These are phyloP conservation scores for Russula sp. DNA, from an alignment of 768 basidiomycete species.

Conservation along the genomic window DNA sequence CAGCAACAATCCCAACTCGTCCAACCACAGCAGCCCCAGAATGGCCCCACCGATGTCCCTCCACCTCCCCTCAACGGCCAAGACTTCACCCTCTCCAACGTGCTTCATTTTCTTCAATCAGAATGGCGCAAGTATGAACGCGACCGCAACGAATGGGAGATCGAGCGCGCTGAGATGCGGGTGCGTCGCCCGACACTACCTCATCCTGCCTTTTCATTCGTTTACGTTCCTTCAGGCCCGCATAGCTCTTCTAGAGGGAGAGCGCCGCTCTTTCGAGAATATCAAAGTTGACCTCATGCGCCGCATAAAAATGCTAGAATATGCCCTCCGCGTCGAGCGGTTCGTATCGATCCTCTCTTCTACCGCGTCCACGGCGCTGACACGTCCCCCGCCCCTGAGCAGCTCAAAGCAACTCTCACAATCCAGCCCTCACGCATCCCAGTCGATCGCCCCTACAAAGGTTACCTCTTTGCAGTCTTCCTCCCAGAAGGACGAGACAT, in stretches of 20 bases:
- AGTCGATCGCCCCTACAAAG: conserved; percentile 64
- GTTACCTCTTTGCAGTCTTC: conserved; percentile 55
- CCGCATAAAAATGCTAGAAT: conserved; percentile 99
- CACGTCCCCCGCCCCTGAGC: conserved; percentile 35
- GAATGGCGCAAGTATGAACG: conserved; percentile 98
- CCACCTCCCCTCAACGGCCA: conserved; percentile 83
- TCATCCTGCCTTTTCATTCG: conserved; percentile 33
- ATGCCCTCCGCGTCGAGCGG: conserved; percentile 95
- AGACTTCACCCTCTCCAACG: conserved; percentile 89
- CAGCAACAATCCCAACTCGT: conserved; percentile 57
- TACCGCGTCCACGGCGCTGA: conserved; percentile 34
- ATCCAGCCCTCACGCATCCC: conserved; percentile 42
- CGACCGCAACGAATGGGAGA: conserved; percentile 99
- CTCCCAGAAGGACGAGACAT: conserved; percentile 66
- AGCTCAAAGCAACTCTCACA: conserved; percentile 81
- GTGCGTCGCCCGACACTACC: conserved; percentile 47
- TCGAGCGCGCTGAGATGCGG: conserved; percentile 98
- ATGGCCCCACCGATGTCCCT: conserved; percentile 53
- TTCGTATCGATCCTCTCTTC: conserved; percentile 42
- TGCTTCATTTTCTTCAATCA: conserved; percentile 95
- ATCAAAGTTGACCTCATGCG: conserved; percentile 93
- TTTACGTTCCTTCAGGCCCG: conserved; percentile 60
- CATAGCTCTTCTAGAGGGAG: conserved; percentile 95
- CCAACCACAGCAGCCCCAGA: conserved; percentile 51
- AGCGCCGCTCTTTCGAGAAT: conserved; percentile 95